Percentiles rank a stretch among this genome's conserved stretches.
These are phyloP conservation scores for Komagataea norvegica DNA, from an alignment of 1,139 yeast species.

Conservation along the genomic window DNA sequence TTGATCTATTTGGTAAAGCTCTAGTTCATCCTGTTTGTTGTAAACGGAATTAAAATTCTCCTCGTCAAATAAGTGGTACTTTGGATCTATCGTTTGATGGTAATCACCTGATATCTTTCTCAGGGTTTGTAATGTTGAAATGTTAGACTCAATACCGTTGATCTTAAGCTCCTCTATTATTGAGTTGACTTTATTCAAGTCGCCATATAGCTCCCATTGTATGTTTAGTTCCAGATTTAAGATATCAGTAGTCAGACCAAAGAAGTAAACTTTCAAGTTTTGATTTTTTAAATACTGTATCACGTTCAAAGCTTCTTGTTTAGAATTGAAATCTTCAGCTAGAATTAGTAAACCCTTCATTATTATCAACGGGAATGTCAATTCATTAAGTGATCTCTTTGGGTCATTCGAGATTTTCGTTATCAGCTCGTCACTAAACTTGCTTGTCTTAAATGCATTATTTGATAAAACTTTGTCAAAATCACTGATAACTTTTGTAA, in stretches of 20 bases:
- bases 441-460: conserved; percentile 1
- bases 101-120: conserved; percentile 17
- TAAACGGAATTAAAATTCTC: conserved; percentile 17
- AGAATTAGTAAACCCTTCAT: conserved; percentile 1
- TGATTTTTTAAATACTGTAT: conserved; percentile 35
- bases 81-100: conserved; percentile 5
- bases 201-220: conserved; percentile 37
- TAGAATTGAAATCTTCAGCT: conserved; percentile 1
- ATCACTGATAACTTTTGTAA: neutral
- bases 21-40: conserved; percentile 29
- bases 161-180: conserved; percentile 37
- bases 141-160: conserved; percentile 38
- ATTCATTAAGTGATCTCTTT: conserved; percentile 2
- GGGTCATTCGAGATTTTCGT: conserved; percentile 1
- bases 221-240: conserved; percentile 36
- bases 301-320: conserved; percentile 15
- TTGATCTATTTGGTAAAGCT: conserved; percentile 27
- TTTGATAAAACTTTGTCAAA: conserved; percentile 3
- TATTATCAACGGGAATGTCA: conserved; percentile 8
- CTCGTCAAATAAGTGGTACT: conserved; percentile 8
- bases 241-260: conserved; percentile 37
- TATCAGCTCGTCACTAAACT: conserved; percentile 3
- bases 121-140: conserved; percentile 32
- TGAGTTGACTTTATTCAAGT: conserved; percentile 32
- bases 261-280: conserved; percentile 33